Base-by-base conservation (phyloP, 2,329 filamentous ascomycete species). In the Scytalidium sp. region DNA sequence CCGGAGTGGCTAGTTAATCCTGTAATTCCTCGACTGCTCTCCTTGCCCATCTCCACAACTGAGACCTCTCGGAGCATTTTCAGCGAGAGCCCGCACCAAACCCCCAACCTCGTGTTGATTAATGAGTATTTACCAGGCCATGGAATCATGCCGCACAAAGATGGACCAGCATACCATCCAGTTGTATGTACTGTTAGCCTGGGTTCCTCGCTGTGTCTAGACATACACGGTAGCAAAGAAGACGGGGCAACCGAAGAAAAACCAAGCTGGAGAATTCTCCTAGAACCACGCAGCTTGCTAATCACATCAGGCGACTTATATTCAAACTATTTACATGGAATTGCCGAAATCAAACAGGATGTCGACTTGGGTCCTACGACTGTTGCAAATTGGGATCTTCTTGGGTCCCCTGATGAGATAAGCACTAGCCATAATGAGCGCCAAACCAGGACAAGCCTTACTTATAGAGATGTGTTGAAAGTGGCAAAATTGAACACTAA, bases 121-220 rank as follows among this genome's bases (percentile, higher is more conserved):
- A 99, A 99, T 64, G 92, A 97, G 67, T 99, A 97, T 67, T 77
- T 78, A 1, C 83, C 89, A 0, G 90, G 89, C 2, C 82, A 96
- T 55, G 93, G 93, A n/a, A 97, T 97, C 57, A 96, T 97, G 89
- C 85, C 92, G 43, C 93, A 97, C 67, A 94, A 97, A 75, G 93
- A 99, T 67, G 94, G 93, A 2, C 73, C 80, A 8, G 90, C 93
- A 9, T 99, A 99, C 65, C 80, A 88, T 64, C 88, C 88, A 1
- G 83, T 95, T 13, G 93, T 97, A 11, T 94, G 90, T 56, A 97
- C 94, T 2, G 85, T 97, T 55, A 96, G 90, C 70, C 72, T 99
- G 7, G 90, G 90, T 0, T 82, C 83, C 9, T 82, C 82, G 43
- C 74, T 96, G 8, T 90, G 93, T 50, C 75, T 97, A 46, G 85